Conservation (phyloP, 2,329 filamentous ascomycete genomes). For the Neopestalotiopsis sp. region DNA sequence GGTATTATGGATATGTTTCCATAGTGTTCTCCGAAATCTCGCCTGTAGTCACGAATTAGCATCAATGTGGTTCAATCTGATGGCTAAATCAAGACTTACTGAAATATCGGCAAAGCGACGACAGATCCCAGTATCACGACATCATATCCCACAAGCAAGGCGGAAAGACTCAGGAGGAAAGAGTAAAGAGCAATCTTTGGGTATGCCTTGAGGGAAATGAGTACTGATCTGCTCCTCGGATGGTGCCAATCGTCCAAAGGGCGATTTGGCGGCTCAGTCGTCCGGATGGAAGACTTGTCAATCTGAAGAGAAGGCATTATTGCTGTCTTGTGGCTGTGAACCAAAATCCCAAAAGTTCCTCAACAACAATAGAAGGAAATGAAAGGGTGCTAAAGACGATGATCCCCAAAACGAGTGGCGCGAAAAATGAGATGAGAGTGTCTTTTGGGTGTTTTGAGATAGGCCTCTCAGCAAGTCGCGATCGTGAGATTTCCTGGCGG, state of each 20-base stretch:
- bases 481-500: background rate
- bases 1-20: slow-evolving; percentile 37
- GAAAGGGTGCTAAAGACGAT: background rate
- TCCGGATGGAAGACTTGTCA: background rate
- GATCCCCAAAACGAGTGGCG: no score
- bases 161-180: slow-evolving; percentile 17
- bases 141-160: slow-evolving; percentile 20
- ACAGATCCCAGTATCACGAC: slow-evolving; percentile 20
- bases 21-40: background rate
- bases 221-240: background rate
- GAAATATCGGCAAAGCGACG: slow-evolving; percentile 15
- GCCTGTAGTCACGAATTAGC: background rate
- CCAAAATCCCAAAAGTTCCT: background rate
- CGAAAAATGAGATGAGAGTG: no score
- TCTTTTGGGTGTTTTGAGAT: background rate
- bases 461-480: background rate
- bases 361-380: background rate
- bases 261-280: background rate
- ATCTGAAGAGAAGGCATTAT: background rate
- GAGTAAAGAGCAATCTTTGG: slow-evolving; percentile 19
- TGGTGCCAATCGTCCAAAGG: background rate
- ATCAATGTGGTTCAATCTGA: no score
- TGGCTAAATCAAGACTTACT: slow-evolving; percentile 27
- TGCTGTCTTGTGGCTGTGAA: background rate
- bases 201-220: background rate